Percentiles rank a stretch among this genome's conserved stretches.
Evolutionary conservation across 768 basidiomycete genomes (phyloP).

Genomic region (Auriscalpium microsporum): DNA sequence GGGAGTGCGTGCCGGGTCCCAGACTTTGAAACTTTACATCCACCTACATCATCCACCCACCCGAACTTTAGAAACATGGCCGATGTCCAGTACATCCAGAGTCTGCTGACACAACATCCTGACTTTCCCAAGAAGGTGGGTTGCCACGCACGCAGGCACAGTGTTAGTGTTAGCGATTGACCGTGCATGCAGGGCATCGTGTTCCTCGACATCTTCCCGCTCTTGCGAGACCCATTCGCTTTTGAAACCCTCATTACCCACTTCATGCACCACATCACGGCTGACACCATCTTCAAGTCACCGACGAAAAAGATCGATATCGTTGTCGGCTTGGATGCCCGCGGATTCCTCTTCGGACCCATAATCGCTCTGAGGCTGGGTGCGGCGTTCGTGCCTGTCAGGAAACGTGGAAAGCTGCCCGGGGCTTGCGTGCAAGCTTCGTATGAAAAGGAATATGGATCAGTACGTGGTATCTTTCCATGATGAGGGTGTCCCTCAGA

Average conservation of each 20-base stretch:
- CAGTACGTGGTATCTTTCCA: conserved; percentile 35
- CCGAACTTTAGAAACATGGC: conserved; percentile 39
- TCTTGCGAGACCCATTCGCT: conserved; percentile 76
- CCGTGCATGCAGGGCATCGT: conserved; percentile 57
- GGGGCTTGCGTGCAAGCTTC: conserved; percentile 65
- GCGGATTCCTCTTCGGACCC: conserved; percentile 93
- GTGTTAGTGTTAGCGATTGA: background rate
- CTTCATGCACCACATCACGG: conserved; percentile 77
- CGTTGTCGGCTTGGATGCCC: conserved; percentile 90
- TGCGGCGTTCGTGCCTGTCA: conserved; percentile 91
- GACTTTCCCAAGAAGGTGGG: conserved; percentile 89
- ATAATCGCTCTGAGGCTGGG: conserved; percentile 84
- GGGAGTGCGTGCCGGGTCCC: background rate
- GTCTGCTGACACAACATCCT: conserved; percentile 48
- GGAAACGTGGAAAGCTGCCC: conserved; percentile 93
- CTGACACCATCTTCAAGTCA: conserved; percentile 57
- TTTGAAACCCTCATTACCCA: conserved; percentile 91
- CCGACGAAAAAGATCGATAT: conserved; percentile 73
- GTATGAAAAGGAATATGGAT: conserved; percentile 91
- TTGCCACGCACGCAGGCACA: background rate
- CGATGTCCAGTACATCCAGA: conserved; percentile 65
- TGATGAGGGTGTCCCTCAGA: background rate
- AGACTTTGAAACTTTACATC: background rate
- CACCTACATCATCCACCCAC: background rate
- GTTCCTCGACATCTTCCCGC: conserved; percentile 93